Base-by-base conservation (phyloP, 129 eudicot genomes). In the Flaveria robusta region DNA sequence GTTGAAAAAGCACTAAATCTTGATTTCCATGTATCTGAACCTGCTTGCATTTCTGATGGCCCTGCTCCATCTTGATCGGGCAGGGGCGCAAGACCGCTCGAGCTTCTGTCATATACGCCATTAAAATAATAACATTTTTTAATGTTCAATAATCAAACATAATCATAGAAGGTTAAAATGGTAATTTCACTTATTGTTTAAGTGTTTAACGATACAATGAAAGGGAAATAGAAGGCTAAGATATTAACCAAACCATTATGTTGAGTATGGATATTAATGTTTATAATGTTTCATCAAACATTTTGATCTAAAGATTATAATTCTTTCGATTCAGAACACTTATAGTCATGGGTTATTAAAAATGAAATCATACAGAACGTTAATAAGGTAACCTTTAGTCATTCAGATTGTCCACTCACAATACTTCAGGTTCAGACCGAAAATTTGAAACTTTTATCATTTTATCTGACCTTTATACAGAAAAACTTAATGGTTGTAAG, bases 11-110 rank as follows among this genome's bases (percentile, higher is more conserved):
- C 83, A 87, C 77, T 87, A 43, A 88, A 80, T 62, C 90, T 88
- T 71, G 96, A 85, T 77, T 85, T 91, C 90, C 87, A 85, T 39
- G 87, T 78, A 52, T 89, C 96, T 67, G 97, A 77, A 77, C 85
- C 56, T 23, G 95, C 79, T 52, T 86, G 92, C 65, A 83, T 67
- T 47, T 89, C 96, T 29, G 97, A 91, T 49, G 97, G 96, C 23
- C 97, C 97, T 51, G 87, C 92, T 76, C 81, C 83, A 50, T 87
- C 90, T 70, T 82, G 96, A 69, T 83, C 77, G 10, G 84, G 74
- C 41, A 46, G 81, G 13, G 90, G 76, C 55, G 88, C 79, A 13
- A 73, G 83, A 66, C 74, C 78, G 52, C 78, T 74, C 26, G 81
- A 75, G 85, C 84, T 82, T 81, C 94, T 86, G 64, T 14, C 64